Base-by-base conservation (phyloP, 169 alveolate genomes). In the Eimeria tenella region DNA sequence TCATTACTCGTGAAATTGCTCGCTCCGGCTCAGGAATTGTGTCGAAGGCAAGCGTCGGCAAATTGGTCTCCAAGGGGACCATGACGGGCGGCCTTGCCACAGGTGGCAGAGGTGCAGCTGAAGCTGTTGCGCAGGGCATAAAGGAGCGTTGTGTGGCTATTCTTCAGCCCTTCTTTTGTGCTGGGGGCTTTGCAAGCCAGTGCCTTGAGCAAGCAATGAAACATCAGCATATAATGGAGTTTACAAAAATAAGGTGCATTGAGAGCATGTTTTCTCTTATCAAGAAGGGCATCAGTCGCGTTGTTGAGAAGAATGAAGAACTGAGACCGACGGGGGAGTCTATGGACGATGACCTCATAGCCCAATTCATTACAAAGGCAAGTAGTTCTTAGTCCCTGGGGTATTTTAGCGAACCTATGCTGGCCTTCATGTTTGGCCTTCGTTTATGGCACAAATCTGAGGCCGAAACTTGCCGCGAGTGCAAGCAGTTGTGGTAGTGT, bases 151-250 rank as follows among this genome's bases (percentile, higher is more conserved):
- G 98, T 83, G 98, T 97, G 3, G 97, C 97, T 13, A 95, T 97
- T 3, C 95, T 98, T 52, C 95, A 96, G 86, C 96, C 94, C 3
- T 96, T 96, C 94, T 97, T 97, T 93, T 96, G 94, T n/a, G 96
- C 94, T 11, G 98, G 97, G 68, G 98, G 98, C 4, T 89, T 95
- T 17, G 96, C 88, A 15, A 93, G 97, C 53, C 95, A 97, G 95
- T 94, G 96, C 49, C 88, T 98, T 8, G 96, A 97, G 77, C 96
- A 93, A 49, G 98, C 99, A 0, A 94, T 88, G 75, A 95, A 95
- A 79, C 92, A 93, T 75, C 96, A 97, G 21, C 99, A 99, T 96
- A 97, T 98, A 60, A 98, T 99, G 99, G 98, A 98, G 31, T 98
- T 97, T 94, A 98, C 99, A 1, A 95, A 96, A 88, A 98, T 98